phyloP scores from a whole-genome alignment of 768 basidiomycete genomes.

The Porpolomopsis calyptriformis region DNA sequence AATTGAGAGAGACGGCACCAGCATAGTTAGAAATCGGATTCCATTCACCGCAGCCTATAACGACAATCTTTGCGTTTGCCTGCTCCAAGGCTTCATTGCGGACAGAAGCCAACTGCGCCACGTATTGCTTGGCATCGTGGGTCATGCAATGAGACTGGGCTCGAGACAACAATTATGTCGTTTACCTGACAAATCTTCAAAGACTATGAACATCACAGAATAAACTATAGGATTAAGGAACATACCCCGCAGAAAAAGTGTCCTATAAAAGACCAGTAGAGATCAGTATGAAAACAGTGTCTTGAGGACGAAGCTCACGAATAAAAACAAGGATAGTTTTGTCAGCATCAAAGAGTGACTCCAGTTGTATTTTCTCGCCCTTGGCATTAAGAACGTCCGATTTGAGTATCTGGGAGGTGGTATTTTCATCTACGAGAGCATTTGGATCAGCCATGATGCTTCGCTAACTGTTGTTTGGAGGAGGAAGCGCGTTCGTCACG shows the following conservation, averaged over 20 bases:
- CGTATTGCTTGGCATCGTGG: constrained; percentile 32
- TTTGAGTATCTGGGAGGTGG: constrained; percentile 4
- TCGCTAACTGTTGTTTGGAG: too few species aligned
- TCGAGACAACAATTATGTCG: background rate
- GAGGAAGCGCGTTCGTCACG: too few species aligned
- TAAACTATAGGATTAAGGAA: constrained; percentile 2
- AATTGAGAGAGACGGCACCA: constrained; percentile 21
- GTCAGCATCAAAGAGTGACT: constrained; percentile 36
- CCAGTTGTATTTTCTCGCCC: constrained; percentile 42
- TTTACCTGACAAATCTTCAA: constrained; percentile 34
- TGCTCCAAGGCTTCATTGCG: constrained; percentile 29
- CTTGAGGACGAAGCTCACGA: constrained; percentile 23
- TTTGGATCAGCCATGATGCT: background rate
- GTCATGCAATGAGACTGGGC: background rate
- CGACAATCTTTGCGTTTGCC: constrained; percentile 32
- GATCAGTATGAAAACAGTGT: background rate
- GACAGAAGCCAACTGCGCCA: constrained; percentile 34
- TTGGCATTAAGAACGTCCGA: constrained; percentile 33
- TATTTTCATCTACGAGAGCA: background rate
- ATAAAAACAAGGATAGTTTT: constrained; percentile 57
- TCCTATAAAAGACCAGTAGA: constrained; percentile 23
- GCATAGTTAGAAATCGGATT: constrained; percentile 38
- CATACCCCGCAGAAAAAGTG: constrained; percentile 60
- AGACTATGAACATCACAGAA: background rate
- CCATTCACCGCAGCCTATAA: constrained; percentile 56